A percentile compares a stretch with the other conserved stretches of the same genome.
Evolutionary conservation across 768 basidiomycete species (phyloP).

Genomic region (Rhodotorula taiwanensis): DNA sequence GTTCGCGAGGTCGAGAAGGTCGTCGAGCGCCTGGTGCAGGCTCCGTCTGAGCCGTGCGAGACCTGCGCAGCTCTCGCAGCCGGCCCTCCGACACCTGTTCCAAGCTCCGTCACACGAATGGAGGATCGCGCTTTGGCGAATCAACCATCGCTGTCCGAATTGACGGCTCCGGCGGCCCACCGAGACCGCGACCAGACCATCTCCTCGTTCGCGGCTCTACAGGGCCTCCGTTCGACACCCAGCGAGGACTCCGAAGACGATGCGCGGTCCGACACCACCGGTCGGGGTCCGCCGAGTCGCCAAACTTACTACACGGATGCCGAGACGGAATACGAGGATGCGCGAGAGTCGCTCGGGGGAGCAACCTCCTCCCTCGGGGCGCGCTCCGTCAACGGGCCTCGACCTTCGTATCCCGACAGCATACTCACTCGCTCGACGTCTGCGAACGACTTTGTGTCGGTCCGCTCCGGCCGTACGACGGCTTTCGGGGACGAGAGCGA

Average conservation of each 20-base stretch:
- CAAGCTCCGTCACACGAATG: conserved; percentile 8
- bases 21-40: conserved; percentile 34
- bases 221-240: conserved; percentile 2
- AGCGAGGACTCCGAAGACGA: conserved; percentile 2
- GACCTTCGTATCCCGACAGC: conserved; percentile 20
- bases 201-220: conserved; percentile 18
- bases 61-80: conserved; percentile 5
- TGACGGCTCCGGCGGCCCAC: conserved; percentile 1
- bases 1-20: conserved; percentile 16
- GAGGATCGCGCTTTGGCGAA: conserved; percentile 30
- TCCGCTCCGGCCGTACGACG: conserved; percentile 17
- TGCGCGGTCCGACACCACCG: conserved; percentile 5
- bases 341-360: conserved; percentile 39
- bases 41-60: conserved; percentile 10
- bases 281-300: conserved; percentile 1
- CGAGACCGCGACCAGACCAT: conserved; percentile 19
- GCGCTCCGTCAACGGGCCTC: conserved; percentile 5
- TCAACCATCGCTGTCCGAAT: conserved; percentile 20
- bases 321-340: conserved; percentile 40
- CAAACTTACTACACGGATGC: conserved; percentile 32
- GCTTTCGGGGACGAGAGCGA: conserved; percentile 9
- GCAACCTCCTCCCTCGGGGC: conserved; percentile 4
- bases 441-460: conserved; percentile 29
- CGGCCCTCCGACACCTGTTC: not conserved
- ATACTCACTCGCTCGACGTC: conserved; percentile 22